phyloP scores from a whole-genome alignment of 1,284 basidiomycete genomes.

The Tausonia pullulans region DNA sequence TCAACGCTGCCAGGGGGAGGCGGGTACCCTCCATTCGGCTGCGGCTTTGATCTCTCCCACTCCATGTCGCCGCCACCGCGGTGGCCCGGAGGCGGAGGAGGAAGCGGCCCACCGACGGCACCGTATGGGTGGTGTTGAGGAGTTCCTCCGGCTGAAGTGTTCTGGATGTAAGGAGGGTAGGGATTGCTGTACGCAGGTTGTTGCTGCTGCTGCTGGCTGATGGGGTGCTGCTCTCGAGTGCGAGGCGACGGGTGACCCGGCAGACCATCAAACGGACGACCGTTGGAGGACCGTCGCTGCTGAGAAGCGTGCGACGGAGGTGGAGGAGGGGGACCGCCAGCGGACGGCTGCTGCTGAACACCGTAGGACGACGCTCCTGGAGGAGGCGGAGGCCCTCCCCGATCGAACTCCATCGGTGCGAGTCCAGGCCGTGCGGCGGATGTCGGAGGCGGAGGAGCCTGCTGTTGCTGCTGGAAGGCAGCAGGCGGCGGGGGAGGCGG shows the following conservation, averaged over 20 bases:
- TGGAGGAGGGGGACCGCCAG: background rate
- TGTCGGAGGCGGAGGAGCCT: background rate
- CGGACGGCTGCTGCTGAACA: background rate
- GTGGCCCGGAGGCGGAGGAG: background rate
- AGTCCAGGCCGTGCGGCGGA: background rate
- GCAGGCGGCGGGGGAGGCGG: background rate
- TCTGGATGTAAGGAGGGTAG: slow-evolving; percentile 15
- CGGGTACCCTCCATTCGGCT: no score
- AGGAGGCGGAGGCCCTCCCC: background rate
- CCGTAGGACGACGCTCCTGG: background rate
- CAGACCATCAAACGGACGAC: slow-evolving; percentile 3
- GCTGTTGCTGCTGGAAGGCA: background rate
- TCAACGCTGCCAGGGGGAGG: no score
- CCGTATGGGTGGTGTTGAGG: slow-evolving; percentile 4
- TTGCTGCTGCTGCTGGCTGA: slow-evolving; percentile 4
- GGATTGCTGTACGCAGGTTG: slow-evolving; percentile 14
- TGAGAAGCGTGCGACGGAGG: background rate
- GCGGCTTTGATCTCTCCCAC: background rate
- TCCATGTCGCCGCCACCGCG: background rate
- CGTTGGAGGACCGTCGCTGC: background rate
- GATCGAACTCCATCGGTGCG: slow-evolving; percentile 13
- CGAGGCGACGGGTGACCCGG: background rate
- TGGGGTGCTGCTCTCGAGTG: background rate
- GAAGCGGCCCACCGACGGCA: background rate
- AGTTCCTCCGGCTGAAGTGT: background rate